Evolutionary conservation across 345 rosid genomes (phyloP), one percentile per base, ranked within the genome.

Genomic region (Cardiospermum halicacabum): DNA sequence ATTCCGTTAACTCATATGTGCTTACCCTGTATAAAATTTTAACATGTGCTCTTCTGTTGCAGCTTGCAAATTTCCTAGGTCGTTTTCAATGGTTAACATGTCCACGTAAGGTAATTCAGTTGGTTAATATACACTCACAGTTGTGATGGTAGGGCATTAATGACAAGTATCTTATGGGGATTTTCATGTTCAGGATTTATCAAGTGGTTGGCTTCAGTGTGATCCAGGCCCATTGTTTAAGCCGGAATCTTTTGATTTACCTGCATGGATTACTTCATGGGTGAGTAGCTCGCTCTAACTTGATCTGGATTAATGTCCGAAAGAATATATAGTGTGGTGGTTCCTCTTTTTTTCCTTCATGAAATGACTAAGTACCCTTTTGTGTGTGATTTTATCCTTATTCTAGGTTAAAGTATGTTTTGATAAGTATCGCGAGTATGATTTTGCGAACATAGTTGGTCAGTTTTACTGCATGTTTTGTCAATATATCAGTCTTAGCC

Each of bases 41-140:
- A 11, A 70, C 55, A 51, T 28, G 24, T 42, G 12, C 58, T 31
- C 63, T 56, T 60, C 34, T 70, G 59, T 72, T 83, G 83, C 89
- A 94, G 99, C 89, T 94, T 21, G 97, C 99, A 26, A 88, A 89
- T 74, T 45, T 89, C 37, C 60, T 94, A 89, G 97, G 99, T 18
- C 95, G 87, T 75, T 91, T 75, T 67, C 87, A 82, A 73, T 94
- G 99, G 99, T 76, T 83, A 58, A 94, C 99, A 62, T 94, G 99
- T 83, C 97, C 97, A 11, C 70, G 99, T 62, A 89, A 89, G 94
- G 99, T 89, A 82, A 72, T 74, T 69, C 40, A 21, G 64, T 60
- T 50, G 24, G 45, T 63, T 25, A 48, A 62, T 28, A 53, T 53
- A 43, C 18, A n/a, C 0, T 28, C 63, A 68, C 12, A 34, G 19